Conservation (phyloP, 2,329 filamentous ascomycete species). For the Triangularia setosa region DNA sequence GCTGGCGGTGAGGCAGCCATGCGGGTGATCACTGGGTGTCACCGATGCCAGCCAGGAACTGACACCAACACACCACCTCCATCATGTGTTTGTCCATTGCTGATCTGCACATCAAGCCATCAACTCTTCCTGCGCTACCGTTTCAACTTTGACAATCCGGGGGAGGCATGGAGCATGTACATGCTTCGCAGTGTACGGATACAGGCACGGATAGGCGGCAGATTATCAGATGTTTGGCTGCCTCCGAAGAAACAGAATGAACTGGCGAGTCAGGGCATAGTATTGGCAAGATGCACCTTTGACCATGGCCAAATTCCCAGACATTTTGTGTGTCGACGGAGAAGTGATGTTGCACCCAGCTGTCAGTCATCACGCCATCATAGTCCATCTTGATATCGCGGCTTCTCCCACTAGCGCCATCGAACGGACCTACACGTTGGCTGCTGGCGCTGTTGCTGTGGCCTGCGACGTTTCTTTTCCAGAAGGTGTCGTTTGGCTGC, state of each 20-base stretch:
- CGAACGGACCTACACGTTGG: background rate
- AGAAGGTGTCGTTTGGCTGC: background rate
- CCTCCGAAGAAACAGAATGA: background rate
- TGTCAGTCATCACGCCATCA: constrained; percentile 12
- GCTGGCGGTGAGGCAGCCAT: background rate
- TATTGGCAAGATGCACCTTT: background rate
- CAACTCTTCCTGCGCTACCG: constrained; percentile 4
- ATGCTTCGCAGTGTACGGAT: background rate
- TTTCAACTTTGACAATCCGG: constrained; percentile 11
- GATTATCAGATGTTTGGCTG: background rate
- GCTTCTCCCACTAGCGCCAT: background rate
- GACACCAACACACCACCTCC: background rate
- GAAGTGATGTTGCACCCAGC: constrained; percentile 1
- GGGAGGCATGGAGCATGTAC: background rate
- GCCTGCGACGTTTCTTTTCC: background rate
- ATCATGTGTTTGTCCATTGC: background rate
- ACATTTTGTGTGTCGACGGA: background rate
- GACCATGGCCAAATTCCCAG: background rate
- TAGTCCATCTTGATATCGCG: constrained; percentile 1
- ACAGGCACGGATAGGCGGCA: constrained; percentile 7
- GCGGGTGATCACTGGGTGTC: background rate
- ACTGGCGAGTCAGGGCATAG: background rate
- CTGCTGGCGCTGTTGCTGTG: background rate
- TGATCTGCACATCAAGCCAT: constrained; percentile 11
- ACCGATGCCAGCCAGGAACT: background rate